These are phyloP conservation scores for Trametes meyenii DNA, from an alignment of 768 basidiomycete genomes.

Conservation along the genomic window DNA sequence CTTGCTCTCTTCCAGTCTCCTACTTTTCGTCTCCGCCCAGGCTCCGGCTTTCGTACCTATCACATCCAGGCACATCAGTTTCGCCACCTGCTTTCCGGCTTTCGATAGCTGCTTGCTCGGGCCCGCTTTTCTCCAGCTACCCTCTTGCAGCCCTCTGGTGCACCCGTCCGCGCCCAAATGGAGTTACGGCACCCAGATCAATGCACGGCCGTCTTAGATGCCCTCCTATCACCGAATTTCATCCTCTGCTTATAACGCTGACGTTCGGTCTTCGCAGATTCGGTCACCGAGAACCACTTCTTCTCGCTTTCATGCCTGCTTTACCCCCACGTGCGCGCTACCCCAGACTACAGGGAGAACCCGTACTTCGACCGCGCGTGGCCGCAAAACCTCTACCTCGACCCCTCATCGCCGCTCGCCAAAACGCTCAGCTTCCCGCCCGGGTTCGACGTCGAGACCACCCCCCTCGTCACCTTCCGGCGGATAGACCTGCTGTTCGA, in stretches of 20 bases:
- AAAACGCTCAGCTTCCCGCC: constrained; percentile 47
- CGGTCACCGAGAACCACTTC: constrained; percentile 73
- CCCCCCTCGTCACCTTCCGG: constrained; percentile 68
- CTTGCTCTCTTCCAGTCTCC: not conserved
- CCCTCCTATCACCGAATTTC: not conserved
- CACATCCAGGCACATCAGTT: not conserved
- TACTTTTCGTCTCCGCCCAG: not conserved
- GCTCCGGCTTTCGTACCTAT: not conserved
- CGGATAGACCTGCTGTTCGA: constrained; percentile 63
- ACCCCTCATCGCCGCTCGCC: constrained; percentile 54
- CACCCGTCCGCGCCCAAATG: no score
- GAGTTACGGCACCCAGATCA: no score
- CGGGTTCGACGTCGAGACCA: constrained; percentile 55
- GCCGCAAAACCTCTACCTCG: constrained; percentile 66
- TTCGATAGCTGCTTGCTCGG: not conserved
- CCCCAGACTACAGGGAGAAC: constrained; percentile 59
- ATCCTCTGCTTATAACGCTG: not conserved
- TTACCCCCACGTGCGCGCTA: constrained; percentile 67
- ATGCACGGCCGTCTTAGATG: not conserved
- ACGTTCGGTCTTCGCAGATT: constrained; percentile 44
- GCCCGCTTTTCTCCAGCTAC: not conserved
- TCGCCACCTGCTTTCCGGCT: not conserved
- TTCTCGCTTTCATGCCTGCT: constrained; percentile 71
- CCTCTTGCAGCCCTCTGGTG: not conserved
- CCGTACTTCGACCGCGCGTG: constrained; percentile 62